Base-by-base conservation (phyloP, 805 yeast genomes). In the Yamadazyma ubonensis region DNA sequence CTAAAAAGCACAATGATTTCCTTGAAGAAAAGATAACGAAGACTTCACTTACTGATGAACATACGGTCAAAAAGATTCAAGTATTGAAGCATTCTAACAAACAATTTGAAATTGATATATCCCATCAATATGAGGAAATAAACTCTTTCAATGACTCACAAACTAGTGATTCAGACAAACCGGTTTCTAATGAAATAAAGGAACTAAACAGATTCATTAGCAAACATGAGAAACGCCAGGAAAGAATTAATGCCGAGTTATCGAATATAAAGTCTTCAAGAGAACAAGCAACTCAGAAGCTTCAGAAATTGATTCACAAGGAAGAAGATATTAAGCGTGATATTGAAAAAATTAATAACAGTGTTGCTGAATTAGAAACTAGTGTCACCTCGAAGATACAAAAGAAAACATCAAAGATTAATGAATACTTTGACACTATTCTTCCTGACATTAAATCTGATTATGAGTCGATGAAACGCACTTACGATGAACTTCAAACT, bases 61-160 rank as follows among this genome's bases (percentile, higher is more conserved):
- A 51, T 18, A 50, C 69, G 34, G 46, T 54, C 0, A 53, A 59
- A 42, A 68, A 67, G 39, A 48, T 69, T 25, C 65, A 63, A 43
- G 70, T 72, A 5, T 56, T 69, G 32, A 59, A 67, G 43, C 70
- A 67, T 39, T 54, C 67, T 0, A 69, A 66, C 4, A 49, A 52
- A 11, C 73, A 69, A 48, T 50, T 66, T 33, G 71, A 68, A 42
- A 40, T 43, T 19, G 75, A 69, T 27, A 59, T 67, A 14, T 45
- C 17, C 6, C 18, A 31, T 15, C 33, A 44, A 17, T 36, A 44
- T 19, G 29, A 38, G 16, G 35, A 36, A 7, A 28, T 42, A n/a
- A 32, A 34, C 14, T 8, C 20, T 4, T 17, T 33, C 17, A 10
- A 14, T 14, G 29, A n/a, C 9, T 7, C 19, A 17, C 20, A 33